Base-by-base conservation (phyloP, 441 rosid species). In the Euphorbia schlechtendalii region DNA sequence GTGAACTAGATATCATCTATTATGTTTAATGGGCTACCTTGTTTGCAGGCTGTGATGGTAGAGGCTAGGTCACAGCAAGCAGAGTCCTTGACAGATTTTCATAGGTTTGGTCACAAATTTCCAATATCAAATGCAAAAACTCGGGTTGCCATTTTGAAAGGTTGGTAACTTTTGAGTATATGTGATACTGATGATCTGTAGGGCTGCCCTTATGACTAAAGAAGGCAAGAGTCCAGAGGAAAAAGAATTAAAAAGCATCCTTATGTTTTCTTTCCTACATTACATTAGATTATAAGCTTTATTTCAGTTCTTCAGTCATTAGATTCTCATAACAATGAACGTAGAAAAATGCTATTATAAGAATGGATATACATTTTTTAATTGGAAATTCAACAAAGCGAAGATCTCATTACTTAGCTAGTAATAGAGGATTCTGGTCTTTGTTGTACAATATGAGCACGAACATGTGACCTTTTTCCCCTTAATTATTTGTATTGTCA, bases 121-220 rank as follows among this genome's bases (percentile, higher is more conserved):
- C 99, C 97, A 21, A 83, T 95, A 74, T 78, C 92, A 59, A 92
- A 92, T 83, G 90, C 99, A 62, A 95, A 90, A 79, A 87, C 86
- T 67, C 74, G 90, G 64, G 86, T 87, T 66, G 80, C 89, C 65
- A 81, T 90, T 75, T 83, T 83, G 66, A 80, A 83, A 82, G 88
- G 90, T 88, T 59, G 66, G 71, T 71, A 27, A 18, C 61, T 54
- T 63, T 63, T 67, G 60, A 60, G 17, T 25, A 5, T 0, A 57
- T 63, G 54, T 38, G 9, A 20, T 43, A 8, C 17, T 43, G 25
- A 53, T 32, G n/a, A n/a, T n/a, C n/a, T n/a, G n/a, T 25, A 24
- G 21, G 20, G 3, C 36, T 15, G 11, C 25, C 24, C 18, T 54
- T 40, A 34, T 46, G 0, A 13, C 25, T 5, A 56, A 32, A 32